Evolutionary conservation across 2,329 filamentous ascomycete species (phyloP), one percentile per base, ranked within the genome.

Genomic region (Penicillium sp.): DNA sequence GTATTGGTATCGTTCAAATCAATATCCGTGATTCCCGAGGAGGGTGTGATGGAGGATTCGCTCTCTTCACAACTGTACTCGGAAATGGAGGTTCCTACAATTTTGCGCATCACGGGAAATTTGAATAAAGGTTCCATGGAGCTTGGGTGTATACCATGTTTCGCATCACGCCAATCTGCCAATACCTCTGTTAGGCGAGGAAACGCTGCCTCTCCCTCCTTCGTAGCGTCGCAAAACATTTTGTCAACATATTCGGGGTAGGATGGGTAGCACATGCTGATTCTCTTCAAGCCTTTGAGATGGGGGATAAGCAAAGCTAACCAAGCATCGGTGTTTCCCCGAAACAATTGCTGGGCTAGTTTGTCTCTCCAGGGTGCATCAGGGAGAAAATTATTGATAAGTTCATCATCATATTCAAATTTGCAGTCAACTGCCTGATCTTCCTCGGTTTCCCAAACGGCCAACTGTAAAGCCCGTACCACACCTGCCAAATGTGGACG

Each of bases 81-180:
- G 7, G 29, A 2, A 0, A 50, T 44, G 11, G 13, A 13, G 0
- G n/a, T 10, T 44, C 47, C 47, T 27, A 18, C 30, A 27, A 50
- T n/a, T 26, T 26, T 44, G 30, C 47, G 47, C 30, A 50, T 29
- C 1, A 39, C 26, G 2, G 47, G 39, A 10, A 50, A 50, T 11
- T 27, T 44, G 39, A 50, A 50, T 23, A 50, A 44, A 3, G 47
- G 47, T n/a, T 50, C 30, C 47, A 50, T 35, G n/a, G 14, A 44
- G 29, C 23, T 27, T 36, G 47, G 19, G 16, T 27, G 10, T 4
- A 44, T 18, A 7, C 10, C 7, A n/a, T 41, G 3, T 44, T 50
- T 27, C 14, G 30, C n/a, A 3, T 50, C 47, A 13, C 2, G 23
- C 29, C 32, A 36, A 27, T 35, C 47, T 1, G n/a, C 47, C 2